Base-by-base conservation (phyloP, 805 yeast species). In the Teunomyces lycoperdinae region DNA sequence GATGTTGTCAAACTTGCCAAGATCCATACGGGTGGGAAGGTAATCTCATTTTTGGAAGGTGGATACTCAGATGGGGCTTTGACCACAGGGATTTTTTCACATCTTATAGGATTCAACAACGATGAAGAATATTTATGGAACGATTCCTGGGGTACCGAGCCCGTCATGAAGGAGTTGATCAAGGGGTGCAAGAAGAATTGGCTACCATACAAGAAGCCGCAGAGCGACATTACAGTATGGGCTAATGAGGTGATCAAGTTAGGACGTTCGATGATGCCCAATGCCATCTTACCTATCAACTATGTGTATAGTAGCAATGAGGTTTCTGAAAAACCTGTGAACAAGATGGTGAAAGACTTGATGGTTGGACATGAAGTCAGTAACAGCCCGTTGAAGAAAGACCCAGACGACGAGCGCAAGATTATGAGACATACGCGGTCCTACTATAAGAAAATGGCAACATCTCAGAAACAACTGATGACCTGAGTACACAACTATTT, bases 11-110 rank as follows among this genome's bases (percentile, higher is more conserved):
- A 76, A 46, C 65, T 88, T 41, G 87, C 94, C 4, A 78, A 84
- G 48, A 71, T 78, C 42, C 85, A 79, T 56, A 68, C 84, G 5
- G 65, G 74, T 9, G 87, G 91, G 9, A 80, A 79, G 49, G 69
- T 87, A 0, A 54, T 88, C 0, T 86, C 95, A 0, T 64, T 88
- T 17, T 66, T 88, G 53, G 96, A 88, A 67, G 96, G 96, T 24
- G 96, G 96, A 1, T 88, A 88, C 61, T 84, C 94, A 0, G 90
- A 87, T 57, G 85, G 86, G 3, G 96, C 96, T 0, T 72, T 88
- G 13, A 66, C 84, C 1, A 85, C 94, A 0, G 96, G 96, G 9
- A 82, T 85, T 0, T 85, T 87, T 60, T 79, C 94, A 4, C 95
- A 88, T 61, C 66, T 88, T 46, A 79, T 85, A 33, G 96, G 95